Conservation (phyloP, 129 eudicot species). For the Escallonia rubra region DNA sequence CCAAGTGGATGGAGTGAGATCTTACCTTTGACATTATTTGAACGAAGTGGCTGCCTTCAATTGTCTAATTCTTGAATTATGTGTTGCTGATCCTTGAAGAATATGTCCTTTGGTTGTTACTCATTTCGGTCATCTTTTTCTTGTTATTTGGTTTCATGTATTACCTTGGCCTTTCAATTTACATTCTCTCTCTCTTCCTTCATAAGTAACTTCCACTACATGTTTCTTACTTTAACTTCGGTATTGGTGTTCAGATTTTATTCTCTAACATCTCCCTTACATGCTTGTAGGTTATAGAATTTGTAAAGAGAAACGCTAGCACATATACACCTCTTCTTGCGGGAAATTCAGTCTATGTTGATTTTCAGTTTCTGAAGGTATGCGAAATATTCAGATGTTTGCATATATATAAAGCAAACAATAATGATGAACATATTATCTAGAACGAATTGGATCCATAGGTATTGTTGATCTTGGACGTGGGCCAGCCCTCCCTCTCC, state of each 20-base stretch:
- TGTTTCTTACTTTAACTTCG: no score
- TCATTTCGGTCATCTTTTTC: no score
- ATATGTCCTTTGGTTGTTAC: no score
- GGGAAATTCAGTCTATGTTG: conserved; percentile 64
- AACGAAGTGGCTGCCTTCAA: no score
- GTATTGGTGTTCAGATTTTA: background rate
- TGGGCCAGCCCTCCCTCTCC: background rate
- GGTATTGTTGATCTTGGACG: background rate
- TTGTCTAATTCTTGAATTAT: no score
- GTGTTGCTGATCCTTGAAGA: no score
- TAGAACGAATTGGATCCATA: background rate
- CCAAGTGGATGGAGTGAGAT: no score
- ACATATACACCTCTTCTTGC: conserved; percentile 62
- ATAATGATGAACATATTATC: background rate
- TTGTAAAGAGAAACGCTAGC: conserved; percentile 57
- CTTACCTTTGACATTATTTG: background rate
- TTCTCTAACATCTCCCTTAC: background rate
- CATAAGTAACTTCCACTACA: no score
- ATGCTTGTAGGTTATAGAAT: conserved; percentile 60
- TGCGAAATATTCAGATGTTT: background rate
- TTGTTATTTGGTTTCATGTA: no score
- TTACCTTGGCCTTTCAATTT: no score
- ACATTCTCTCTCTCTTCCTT: no score
- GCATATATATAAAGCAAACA: conserved; percentile 4
- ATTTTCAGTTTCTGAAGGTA: conserved; percentile 62